Evolutionary conservation across 495 filamentous ascomycete genomes (phyloP), one percentile per base, ranked within the genome.

Genomic region (Penicillium mononematosum): DNA sequence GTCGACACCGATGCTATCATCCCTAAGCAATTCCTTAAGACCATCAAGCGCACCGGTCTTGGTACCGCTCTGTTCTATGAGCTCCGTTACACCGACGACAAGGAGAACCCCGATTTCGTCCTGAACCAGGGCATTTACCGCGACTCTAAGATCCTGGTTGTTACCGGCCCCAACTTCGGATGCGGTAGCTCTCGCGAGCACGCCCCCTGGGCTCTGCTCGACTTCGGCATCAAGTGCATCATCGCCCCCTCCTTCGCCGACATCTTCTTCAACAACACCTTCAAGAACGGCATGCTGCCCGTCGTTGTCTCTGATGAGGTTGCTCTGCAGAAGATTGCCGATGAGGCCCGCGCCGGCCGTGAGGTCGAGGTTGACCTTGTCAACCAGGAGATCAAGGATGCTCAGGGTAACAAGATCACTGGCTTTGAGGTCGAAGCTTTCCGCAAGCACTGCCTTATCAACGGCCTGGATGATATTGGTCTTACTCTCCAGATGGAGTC

Each of bases 261-360:
- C 67, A 98, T 98, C 74, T 97, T 97, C 84, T 96, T 92, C 85
- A 98, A 97, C 83, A 98, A 98, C 78, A 95, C 90, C 17, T 97
- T 97, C 84, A 98, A 98, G 82, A 98, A 98, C 77, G 94, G 93
- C 74, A 98, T 98, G 94, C 82, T 98, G 38, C 92, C 93, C 25
- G 82, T 97, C 60, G 74, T 80, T 38, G 88, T 98, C 70, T 76
- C 80, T 34, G 83, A 92, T 70, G 68, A 85, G 45, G 80, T 63
- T 9, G 83, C 79, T 16, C 79, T 98, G 4, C 78, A 85, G 9
- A 78, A 75, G 61, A 86, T 98, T 58, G 87, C 88, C 41, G 85
- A 81, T 24, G 91, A 96, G 74, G 92, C 93, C 31, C 81, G 80
- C 45, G 88, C 88, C 25, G 92, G 92, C 45, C 83, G 81, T 59